A percentile compares a stretch with the other conserved stretches of the same genome.
These are phyloP conservation scores for Xerocomellus amylosporus DNA, from an alignment of 768 basidiomycete species.

Conservation along the genomic window DNA sequence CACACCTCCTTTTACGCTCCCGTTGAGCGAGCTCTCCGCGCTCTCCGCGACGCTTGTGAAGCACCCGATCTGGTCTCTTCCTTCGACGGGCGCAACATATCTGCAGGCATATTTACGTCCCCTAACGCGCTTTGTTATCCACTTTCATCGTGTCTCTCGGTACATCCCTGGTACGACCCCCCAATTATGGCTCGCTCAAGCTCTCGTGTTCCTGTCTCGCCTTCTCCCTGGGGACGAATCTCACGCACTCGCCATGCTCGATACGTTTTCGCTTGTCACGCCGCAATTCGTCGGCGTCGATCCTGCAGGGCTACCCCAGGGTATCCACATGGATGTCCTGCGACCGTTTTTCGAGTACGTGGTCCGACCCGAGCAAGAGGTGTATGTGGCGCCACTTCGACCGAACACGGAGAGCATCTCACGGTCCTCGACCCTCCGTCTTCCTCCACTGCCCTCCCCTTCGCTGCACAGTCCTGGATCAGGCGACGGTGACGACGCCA, in stretches of 20 bases:
- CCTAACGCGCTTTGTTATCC: conserved; percentile 50
- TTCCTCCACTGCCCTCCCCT: conserved; percentile 16
- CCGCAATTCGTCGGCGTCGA: conserved; percentile 17
- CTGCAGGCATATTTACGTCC: conserved; percentile 38
- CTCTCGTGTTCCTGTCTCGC: conserved; percentile 51
- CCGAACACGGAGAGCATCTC: conserved; percentile 55
- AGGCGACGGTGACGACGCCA: neutral
- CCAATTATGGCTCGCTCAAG: conserved; percentile 66
- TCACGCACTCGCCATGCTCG: conserved; percentile 42
- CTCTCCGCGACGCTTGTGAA: conserved; percentile 48
- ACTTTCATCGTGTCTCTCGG: conserved; percentile 59
- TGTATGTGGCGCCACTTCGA: conserved; percentile 50
- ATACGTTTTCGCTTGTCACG: conserved; percentile 13
- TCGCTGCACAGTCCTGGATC: neutral
- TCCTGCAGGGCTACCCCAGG: conserved; percentile 19
- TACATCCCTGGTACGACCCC: conserved; percentile 52
- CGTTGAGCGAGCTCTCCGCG: conserved; percentile 53
- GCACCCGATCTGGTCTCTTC: conserved; percentile 50
- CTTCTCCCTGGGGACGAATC: conserved; percentile 78
- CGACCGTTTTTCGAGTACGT: conserved; percentile 58
- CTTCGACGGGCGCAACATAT: conserved; percentile 1
- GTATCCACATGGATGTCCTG: conserved; percentile 31
- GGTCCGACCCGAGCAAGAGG: conserved; percentile 40
- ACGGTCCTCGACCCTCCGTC: conserved; percentile 53
- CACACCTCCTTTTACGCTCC: conserved; percentile 60